Evolutionary conservation across 1,284 basidiomycete species (phyloP).

Genomic region (Rhodotorula sp.): DNA sequence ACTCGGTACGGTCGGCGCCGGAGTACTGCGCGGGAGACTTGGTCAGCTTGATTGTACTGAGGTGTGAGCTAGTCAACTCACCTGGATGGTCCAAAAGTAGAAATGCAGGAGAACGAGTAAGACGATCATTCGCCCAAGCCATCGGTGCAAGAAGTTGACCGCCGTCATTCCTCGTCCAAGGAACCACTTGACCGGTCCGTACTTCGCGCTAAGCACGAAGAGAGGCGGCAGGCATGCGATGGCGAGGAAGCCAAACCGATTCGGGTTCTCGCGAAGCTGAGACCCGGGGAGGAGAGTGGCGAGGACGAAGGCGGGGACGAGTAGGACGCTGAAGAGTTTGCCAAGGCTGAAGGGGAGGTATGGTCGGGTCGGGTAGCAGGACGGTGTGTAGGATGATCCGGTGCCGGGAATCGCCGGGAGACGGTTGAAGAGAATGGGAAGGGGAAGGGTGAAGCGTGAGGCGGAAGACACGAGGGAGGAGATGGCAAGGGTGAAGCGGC

Average conservation of each 20-base stretch:
- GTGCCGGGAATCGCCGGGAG: not conserved
- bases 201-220: slow-evolving; percentile 29
- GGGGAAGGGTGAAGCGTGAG: slow-evolving; percentile 7
- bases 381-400: not conserved
- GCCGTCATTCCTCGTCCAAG: slow-evolving; percentile 22
- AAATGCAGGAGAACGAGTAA: slow-evolving; percentile 30
- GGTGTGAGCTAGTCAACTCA: not conserved
- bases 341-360: slow-evolving; percentile 15
- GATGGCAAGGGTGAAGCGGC: slow-evolving; percentile 8
- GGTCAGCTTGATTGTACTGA: not conserved
- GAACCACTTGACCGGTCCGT: slow-evolving; percentile 17
- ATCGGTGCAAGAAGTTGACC: slow-evolving; percentile 33
- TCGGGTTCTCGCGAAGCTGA: slow-evolving; percentile 33
- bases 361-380: slow-evolving; percentile 7
- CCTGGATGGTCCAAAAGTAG: slow-evolving; percentile 33
- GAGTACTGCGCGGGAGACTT: slow-evolving; percentile 13
- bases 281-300: slow-evolving; percentile 33
- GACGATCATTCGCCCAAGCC: slow-evolving; percentile 24
- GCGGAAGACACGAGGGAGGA: slow-evolving; percentile 10
- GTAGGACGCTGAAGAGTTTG: slow-evolving; percentile 16
- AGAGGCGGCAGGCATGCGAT: slow-evolving; percentile 30
- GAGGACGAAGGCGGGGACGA: slow-evolving; percentile 31
- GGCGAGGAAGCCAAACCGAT: slow-evolving; percentile 36
- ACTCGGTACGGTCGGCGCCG: slow-evolving; percentile 9
- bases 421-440: slow-evolving; percentile 8